Evolutionary conservation across 305 asterid species (phyloP).

Genomic region (Ruellia speciosa): DNA sequence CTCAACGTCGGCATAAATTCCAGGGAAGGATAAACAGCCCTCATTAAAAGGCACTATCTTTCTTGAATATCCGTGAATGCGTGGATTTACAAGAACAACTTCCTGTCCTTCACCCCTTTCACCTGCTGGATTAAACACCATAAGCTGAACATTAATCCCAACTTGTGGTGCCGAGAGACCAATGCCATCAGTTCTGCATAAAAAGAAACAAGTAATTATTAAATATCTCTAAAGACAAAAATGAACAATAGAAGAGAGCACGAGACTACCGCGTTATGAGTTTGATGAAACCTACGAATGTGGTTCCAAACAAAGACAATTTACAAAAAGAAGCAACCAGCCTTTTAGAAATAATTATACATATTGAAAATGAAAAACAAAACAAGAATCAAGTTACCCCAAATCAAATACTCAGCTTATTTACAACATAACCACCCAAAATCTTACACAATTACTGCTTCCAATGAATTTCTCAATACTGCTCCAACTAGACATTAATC

Average conservation of each 20-base stretch:
- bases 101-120: slow-evolving; percentile 88
- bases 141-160: slow-evolving; percentile 77
- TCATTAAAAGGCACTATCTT: slow-evolving; percentile 58
- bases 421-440: neutral
- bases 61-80: slow-evolving; percentile 48
- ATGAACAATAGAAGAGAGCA: neutral
- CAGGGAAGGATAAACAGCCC: slow-evolving; percentile 91
- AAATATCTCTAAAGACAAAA: slow-evolving; percentile 16
- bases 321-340: no score
- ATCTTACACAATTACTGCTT: neutral
- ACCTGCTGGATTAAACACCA: slow-evolving; percentile 84
- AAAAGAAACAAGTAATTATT: slow-evolving; percentile 28
- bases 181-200: slow-evolving; percentile 84
- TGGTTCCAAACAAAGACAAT: no score
- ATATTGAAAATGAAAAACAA: no score
- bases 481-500: neutral
- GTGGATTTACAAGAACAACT: slow-evolving; percentile 83
- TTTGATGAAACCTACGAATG: neutral
- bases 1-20: slow-evolving; percentile 63
- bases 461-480: neutral
- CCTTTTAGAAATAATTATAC: no score
- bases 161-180: slow-evolving; percentile 98
- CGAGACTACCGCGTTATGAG: neutral
- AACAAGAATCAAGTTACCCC: neutral
- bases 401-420: neutral